phyloP scores from a whole-genome alignment of 495 filamentous ascomycete genomes.

The Tuber indicum region DNA sequence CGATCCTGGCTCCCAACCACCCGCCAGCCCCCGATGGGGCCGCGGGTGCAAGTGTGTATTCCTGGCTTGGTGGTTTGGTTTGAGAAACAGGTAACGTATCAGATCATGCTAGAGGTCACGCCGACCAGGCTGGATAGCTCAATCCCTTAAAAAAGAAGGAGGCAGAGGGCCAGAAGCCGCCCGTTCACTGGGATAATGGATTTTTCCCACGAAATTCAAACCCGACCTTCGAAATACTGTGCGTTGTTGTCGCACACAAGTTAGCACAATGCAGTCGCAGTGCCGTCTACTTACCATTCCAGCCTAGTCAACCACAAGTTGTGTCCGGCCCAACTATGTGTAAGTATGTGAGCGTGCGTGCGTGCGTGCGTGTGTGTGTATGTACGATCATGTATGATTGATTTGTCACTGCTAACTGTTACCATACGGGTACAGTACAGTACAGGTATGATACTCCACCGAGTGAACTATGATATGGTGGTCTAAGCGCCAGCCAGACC shows the following conservation, averaged over 20 bases:
- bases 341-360: background rate
- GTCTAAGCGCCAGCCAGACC: slow-evolving; percentile 12
- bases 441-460: background rate
- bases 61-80: background rate
- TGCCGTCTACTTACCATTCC: background rate
- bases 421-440: too few species aligned
- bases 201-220: background rate
- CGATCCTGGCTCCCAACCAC: background rate
- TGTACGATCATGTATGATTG: background rate
- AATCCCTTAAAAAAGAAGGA: background rate
- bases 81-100: background rate
- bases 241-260: background rate
- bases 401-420: background rate
- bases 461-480: slow-evolving; percentile 8
- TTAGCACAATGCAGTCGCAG: background rate
- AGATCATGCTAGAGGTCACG: background rate
- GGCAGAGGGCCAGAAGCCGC: background rate
- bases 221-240: background rate
- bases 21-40: background rate
- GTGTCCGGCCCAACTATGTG: background rate
- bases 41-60: background rate
- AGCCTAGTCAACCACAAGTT: background rate
- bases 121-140: background rate
- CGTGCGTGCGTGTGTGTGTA: background rate
- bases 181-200: background rate